Base-by-base conservation (phyloP, 73 alveolate species). In the Paramecium caudatum region DNA sequence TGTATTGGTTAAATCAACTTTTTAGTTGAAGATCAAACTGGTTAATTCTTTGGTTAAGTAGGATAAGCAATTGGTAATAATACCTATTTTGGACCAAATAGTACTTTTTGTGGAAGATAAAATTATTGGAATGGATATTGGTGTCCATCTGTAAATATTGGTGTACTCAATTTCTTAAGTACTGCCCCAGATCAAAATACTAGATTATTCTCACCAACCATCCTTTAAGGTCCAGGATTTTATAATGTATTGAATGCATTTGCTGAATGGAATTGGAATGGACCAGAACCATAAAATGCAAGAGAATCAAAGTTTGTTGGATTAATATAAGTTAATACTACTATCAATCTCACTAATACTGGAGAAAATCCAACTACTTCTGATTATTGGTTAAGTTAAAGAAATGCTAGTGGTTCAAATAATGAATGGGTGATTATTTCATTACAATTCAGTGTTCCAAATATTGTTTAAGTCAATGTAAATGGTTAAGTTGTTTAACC, bases 181-280 rank as follows among this genome's bases (percentile, higher is more conserved):
- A 32, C 82, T 12, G 93, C 93, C 2, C 68, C 93, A 25, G 93
- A 86, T 86, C 90, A 86, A 7, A 85, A 86, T 17, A 21, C 9
- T 9, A 86, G 93, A 45, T 46, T 78, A 13, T 43, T 9, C 46
- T 70, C 93, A 17, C 93, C 93, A 19, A 78, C 68, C 10, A 36
- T 27, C 10, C 34, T 86, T 3, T 41, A 33, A 3, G 87, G 68
- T 37, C 68, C 85, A 0, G 47, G 69, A 9, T 86, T 62, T 80
- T 19, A 21, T 5, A 86, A 86, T 63, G 16, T 47, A 37, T 23
- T 86, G 15, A 86, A 86, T 36, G 19, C 69, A 13, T 86, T 62
- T 34, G 68, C 61, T 21, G 93, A 86, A 86, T 86, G 93, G 93
- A 49, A 34, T 25, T 86, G 93, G 93, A 49, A 86, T 86, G 93